Percentiles rank a stretch among this genome's conserved stretches.
Evolutionary conservation across 805 yeast genomes (phyloP).

Genomic region (Schwanniomyces vanrijiae): DNA sequence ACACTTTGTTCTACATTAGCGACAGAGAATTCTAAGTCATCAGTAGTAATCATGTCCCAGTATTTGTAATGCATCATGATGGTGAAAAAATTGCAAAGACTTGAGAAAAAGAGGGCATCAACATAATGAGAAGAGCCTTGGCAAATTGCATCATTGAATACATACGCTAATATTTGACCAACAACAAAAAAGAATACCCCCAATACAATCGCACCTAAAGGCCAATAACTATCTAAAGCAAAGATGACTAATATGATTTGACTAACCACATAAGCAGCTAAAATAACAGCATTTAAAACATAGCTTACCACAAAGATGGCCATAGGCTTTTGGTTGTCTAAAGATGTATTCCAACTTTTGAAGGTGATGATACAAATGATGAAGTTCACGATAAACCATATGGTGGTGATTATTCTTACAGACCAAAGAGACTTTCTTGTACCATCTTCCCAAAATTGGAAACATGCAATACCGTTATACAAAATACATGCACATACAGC

Average conservation of each 20-base stretch:
- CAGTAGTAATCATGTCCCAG: slow-evolving; percentile 95
- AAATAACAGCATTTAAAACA: slow-evolving; percentile 65
- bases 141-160: slow-evolving; percentile 67
- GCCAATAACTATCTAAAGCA: slow-evolving; percentile 81
- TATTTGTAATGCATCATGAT: slow-evolving; percentile 94
- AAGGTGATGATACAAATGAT: slow-evolving; percentile 72
- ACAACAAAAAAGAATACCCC: slow-evolving; percentile 71
- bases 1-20: slow-evolving; percentile 43
- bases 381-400: slow-evolving; percentile 66
- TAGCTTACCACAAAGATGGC: slow-evolving; percentile 71
- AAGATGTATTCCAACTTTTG: slow-evolving; percentile 54
- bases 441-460: slow-evolving; percentile 95
- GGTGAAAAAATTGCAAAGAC: slow-evolving; percentile 75
- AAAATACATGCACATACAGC: slow-evolving; percentile 70
- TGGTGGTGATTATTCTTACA: slow-evolving; percentile 50
- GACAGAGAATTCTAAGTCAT: slow-evolving; percentile 90
- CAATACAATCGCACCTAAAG: slow-evolving; percentile 76
- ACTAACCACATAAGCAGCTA: slow-evolving; percentile 61
- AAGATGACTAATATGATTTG: slow-evolving; percentile 68
- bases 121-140: slow-evolving; percentile 75
- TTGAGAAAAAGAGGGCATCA: slow-evolving; percentile 86
- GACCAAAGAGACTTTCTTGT: slow-evolving; percentile 61
- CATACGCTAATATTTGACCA: slow-evolving; percentile 80
- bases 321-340: slow-evolving; percentile 55
- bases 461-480: slow-evolving; percentile 76